Evolutionary conservation across 306 rosid genomes (phyloP), one percentile per base, ranked within the genome.

Genomic region (Dicorynia guianensis): DNA sequence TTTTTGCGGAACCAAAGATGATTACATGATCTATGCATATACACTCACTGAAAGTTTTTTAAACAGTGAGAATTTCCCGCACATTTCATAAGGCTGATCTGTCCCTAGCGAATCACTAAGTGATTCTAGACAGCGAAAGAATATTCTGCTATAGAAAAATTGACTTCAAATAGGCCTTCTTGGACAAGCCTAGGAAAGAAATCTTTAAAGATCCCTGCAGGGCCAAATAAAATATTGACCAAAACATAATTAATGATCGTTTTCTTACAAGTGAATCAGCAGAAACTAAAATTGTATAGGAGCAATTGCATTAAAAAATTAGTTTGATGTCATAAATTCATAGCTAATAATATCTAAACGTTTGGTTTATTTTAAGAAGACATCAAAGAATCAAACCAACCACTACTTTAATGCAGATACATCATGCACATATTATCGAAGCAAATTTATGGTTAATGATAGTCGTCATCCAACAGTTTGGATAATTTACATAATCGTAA

Each of bases 141-240:
- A 25, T 25, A 25, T 25, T 25, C 30, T 25, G 70, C 64, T 67
- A 72, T 80, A 47, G 36, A 47, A 60, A 66, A 55, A 39, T 42
- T 67, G 63, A 76, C 65, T 62, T 54, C 34, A 25, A 30, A 68
- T 40, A 34, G 77, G 77, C 58, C 70, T 62, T 55, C 46, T 3
- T 30, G 64, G 67, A 47, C 63, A 63, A 14, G 61, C 70, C 50
- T 36, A 62, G 60, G 12, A 59, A 66, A 8, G 49, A 44, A 14
- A 13, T 15, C 39, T 13, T 49, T 42, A 53, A 53, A 20, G 68
- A 62, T 44, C 66, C 74, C 80, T 67, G 79, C 66, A 72, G 63
- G 33, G 50, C 50, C 63, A 67, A 54, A 30, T 43, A 50, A 25
- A 54, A 67, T 34, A 64, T 38, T 70, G 68, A 75, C 30, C 1